Base-by-base conservation (phyloP, 192 early-diverging fungal genomes). In the Coemansia sp. region DNA sequence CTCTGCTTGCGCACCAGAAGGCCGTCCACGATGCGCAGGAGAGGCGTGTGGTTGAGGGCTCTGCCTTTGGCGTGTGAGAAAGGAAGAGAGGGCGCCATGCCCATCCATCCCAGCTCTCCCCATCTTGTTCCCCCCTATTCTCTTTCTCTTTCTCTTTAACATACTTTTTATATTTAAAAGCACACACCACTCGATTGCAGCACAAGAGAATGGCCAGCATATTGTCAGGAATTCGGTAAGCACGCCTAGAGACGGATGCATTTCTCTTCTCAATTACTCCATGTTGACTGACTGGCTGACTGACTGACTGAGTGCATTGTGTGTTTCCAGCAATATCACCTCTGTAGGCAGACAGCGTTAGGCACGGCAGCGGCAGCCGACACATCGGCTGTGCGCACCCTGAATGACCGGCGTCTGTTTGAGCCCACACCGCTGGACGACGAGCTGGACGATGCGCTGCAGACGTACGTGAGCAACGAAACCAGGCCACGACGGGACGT, bases 171-270 rank as follows among this genome's bases (percentile, higher is more conserved):
- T 13, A 26, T 26, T 2, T 26, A 26, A 26, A 26, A 26, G 26
- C 26, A 26, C 26, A 26, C 26, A 26, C 26, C 26, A 3, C 10
- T 13, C 43, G 13, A 44, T 44, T 44, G 13, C 43, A 44, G 43
- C 43, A 44, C 8, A 44, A 44, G 7, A 53, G 56, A 5, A 80
- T 80, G 77, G 38, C 64, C 0, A 63, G 66, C 21, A 32, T 80
- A 5, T 47, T 80, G 42, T 69, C 76, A 8, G 77, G 77, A 50
- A 74, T 80, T 53, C 68, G 77, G 65, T 65, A 67, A 62, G 59
- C 19, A 53, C n/a, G 23, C 19, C 47, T 6, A 53, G 19, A 19
- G 23, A 23, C 50, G 23, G 7, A 23, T 23, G 21, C 50, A 44
- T 44, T 44, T 4, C 13, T 4, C 10, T 44, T 44, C 43, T 26